Evolutionary conservation across 208 protist genomes (phyloP).

Genomic region (Trypanosoma lewisi): DNA sequence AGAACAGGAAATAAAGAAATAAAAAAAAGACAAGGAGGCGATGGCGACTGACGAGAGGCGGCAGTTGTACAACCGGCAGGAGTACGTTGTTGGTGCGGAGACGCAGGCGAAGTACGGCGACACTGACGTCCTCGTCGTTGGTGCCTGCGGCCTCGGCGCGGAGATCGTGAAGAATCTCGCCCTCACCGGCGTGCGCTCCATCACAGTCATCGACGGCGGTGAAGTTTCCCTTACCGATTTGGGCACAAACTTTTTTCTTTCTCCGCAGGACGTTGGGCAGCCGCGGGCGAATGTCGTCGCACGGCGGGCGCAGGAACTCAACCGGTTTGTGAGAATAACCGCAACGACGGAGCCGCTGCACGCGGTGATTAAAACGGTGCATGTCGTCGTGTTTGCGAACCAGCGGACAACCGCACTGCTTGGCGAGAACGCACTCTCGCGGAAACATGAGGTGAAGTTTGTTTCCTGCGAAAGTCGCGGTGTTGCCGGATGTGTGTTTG

Average conservation of each 20-base stretch:
- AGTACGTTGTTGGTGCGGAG: conserved; percentile 90
- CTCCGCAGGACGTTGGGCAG: conserved; percentile 53
- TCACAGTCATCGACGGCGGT: conserved; percentile 62
- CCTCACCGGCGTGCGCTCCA: conserved; percentile 76
- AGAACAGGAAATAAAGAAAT: background rate
- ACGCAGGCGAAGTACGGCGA: conserved; percentile 81
- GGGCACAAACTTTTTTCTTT: conserved; percentile 84
- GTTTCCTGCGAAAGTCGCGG: conserved; percentile 83
- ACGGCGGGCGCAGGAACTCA: conserved; percentile 77
- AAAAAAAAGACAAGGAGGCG: background rate
- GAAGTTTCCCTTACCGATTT: conserved; percentile 49
- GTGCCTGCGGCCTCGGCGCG: conserved; percentile 69
- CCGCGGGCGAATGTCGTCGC: conserved; percentile 53
- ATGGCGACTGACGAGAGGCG: conserved; percentile 44
- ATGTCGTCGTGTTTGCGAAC: conserved; percentile 85
- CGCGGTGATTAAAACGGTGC: conserved; percentile 30
- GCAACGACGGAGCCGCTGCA: conserved; percentile 23
- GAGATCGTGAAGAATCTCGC: conserved; percentile 92
- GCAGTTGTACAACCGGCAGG: conserved; percentile 92
- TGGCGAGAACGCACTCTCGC: conserved; percentile 55
- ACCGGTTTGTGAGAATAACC: conserved; percentile 80
- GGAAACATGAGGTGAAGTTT: conserved; percentile 66
- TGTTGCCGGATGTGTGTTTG: conserved; percentile 76
- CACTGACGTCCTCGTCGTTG: conserved; percentile 87
- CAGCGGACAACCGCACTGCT: conserved; percentile 50